Evolutionary conservation across 805 yeast genomes (phyloP), one percentile per base, ranked within the genome.

Genomic region (Candida coleopterorum): DNA sequence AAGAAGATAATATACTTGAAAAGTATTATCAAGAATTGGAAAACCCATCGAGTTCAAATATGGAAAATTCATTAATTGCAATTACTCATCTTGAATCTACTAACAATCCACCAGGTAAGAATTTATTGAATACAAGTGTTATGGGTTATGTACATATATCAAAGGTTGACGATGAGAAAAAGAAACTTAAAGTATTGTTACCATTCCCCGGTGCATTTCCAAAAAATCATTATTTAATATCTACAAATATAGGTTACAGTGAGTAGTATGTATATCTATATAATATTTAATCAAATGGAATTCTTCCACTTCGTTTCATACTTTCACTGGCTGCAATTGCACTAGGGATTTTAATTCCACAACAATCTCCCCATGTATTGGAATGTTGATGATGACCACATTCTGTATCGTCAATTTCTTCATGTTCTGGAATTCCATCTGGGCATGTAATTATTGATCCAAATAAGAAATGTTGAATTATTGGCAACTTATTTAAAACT

Each of bases 261-360:
- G 99, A 93, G 63, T 90, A 20, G 9, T 20, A 20, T 20, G 9
- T 20, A 20, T 20, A 20, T 20, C n/a, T n/a, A n/a, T n/a, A n/a
- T n/a, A n/a, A 2, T 18, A 12, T n/a, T 37, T 50, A 84, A 56
- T 84, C 93, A 64, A 82, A 84, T 1, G 90, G 90, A 16, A 83
- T 60, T 22, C 51, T 49, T 22, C 55, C 33, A 28, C 42, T 61
- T 35, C 68, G 62, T 24, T 39, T 38, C 15, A 43, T 18, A 60
- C 76, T 62, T 43, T 77, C 80, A 11, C 80, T 73, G 0, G 96
- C 98, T 0, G 96, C 97, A 39, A 88, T 76, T 0, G 97, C 96
- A 60, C 96, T 87, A 0, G 98, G 98, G 2, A 93, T 75, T 53
- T 86, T 85, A 34, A 93, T 93, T 6, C 98, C 98, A 64, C 98